These are phyloP conservation scores for Cladosporium sp. DNA, from an alignment of 2,329 filamentous ascomycete genomes.

Conservation along the genomic window DNA sequence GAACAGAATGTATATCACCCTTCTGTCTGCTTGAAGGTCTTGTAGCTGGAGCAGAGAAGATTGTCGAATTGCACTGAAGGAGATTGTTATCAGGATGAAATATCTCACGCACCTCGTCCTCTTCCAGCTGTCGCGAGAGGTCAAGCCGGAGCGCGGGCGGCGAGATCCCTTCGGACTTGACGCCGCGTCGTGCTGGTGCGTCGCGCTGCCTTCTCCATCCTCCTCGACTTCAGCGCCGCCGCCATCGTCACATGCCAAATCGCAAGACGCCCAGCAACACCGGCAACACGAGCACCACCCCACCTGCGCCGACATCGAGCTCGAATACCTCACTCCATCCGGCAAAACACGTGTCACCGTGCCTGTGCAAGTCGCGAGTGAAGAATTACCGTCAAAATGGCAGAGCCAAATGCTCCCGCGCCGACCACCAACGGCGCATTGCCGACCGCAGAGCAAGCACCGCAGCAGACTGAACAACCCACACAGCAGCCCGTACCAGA, in stretches of 20 bases:
- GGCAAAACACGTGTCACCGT: conserved; percentile 8
- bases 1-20: not conserved
- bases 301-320: conserved; percentile 12
- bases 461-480: conserved; percentile 6
- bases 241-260: conserved; percentile 13
- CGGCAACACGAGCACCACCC: conserved; percentile 18
- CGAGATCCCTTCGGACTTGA: conserved; percentile 24
- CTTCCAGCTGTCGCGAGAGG: conserved; percentile 8
- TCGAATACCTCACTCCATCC: not conserved
- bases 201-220: conserved; percentile 18
- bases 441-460: conserved; percentile 5
- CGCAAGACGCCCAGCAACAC: conserved; percentile 18
- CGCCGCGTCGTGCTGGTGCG: conserved; percentile 26
- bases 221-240: conserved; percentile 2
- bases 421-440: conserved; percentile 14
- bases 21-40: too few relatives aligned
- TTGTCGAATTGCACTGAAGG: not conserved
- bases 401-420: conserved; percentile 12
- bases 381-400: conserved; percentile 2
- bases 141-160: conserved; percentile 7
- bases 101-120: conserved; percentile 18
- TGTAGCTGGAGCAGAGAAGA: too few relatives aligned
- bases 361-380: not conserved
- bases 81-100: not conserved
- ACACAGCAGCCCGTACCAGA: conserved; percentile 13